Evolutionary conservation across 106 monocot genomes (phyloP), one percentile per base, ranked within the genome.

Genomic region (Xerophyta viscosa): DNA sequence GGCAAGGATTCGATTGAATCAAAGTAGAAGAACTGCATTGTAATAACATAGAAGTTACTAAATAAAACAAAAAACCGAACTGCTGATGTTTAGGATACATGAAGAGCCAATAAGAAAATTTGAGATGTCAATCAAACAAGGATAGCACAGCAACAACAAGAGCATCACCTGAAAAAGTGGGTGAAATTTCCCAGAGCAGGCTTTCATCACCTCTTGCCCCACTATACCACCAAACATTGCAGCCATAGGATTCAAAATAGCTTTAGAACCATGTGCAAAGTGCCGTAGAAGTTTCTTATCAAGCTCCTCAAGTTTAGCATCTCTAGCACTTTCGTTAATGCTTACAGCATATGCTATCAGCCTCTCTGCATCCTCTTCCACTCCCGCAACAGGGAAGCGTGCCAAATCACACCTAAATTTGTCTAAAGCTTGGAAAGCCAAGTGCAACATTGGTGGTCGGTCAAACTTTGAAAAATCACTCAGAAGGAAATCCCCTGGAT

Each of bases 201-300:
- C 84, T 61, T 96, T 96, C 37, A 96, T 75, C 50, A 85, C 81
- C 43, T 96, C 94, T 64, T 96, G 94, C 28, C 94, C 94, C 39
- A 88, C 85, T 51, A 96, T 85, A 43, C 94, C 94, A 54, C 94
- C 94, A 79, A 96, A 96, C 69, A 96, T 81, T 27, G 88, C 88
- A 51, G 84, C 84, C 88, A 96, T 88, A 24, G 88, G 94, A 66
- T 96, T 96, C 67, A 96, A 70, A 50, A 94, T 63, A 27, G 93
- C 81, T 51, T 67, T 66, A 11, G 84, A 88, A 55, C 88, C 88
- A 73, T 43, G 76, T 51, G 84, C 66, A 62, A 96, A 88, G 62
- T 75, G 65, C 27, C 36, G 52, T 23, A 96, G 70, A 47, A 96
- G 50, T 42, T 76, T 81, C 25, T 63, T 50, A 57, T 96, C 78